These are phyloP conservation scores for Paecilomyces formosus DNA, from an alignment of 2,329 filamentous ascomycete genomes.

Conservation along the genomic window DNA sequence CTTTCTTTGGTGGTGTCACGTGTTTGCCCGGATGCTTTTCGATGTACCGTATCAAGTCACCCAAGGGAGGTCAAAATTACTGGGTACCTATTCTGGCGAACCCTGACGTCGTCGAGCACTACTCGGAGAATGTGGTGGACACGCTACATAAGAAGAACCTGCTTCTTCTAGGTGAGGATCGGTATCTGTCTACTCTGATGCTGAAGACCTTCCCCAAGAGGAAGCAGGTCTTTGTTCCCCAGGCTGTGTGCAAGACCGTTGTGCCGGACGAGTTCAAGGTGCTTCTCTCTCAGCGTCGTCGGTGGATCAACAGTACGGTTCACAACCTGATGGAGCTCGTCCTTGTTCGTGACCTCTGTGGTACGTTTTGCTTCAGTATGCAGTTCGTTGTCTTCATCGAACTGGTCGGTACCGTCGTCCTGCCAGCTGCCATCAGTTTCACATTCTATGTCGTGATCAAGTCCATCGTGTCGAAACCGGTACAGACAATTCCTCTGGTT, in stretches of 20 bases:
- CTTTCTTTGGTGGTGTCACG: constrained; percentile 96
- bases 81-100: constrained; percentile 99
- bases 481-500: constrained; percentile 83
- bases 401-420: constrained; percentile 84
- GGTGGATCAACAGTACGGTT: constrained; percentile 99
- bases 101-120: constrained; percentile 97
- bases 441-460: constrained; percentile 92
- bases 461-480: constrained; percentile 68
- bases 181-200: constrained; percentile 95
- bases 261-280: constrained; percentile 91
- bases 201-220: constrained; percentile 97
- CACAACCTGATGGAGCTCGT: constrained; percentile 98
- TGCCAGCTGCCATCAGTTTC: constrained; percentile 93
- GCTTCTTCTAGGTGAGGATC: constrained; percentile 84
- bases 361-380: constrained; percentile 99
- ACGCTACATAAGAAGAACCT: constrained; percentile 97
- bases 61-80: constrained; percentile 97
- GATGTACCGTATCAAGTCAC: constrained; percentile 99
- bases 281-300: constrained; percentile 83
- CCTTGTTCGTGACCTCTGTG: constrained; percentile 89
- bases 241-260: constrained; percentile 97
- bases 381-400: constrained; percentile 97
- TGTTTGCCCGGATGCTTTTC: constrained; percentile 98
- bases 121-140: constrained; percentile 98
- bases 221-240: constrained; percentile 96